Evolutionary conservation across 257 asterid genomes (phyloP), one percentile per base, ranked within the genome.

Genomic region (Fraxinus americana): DNA sequence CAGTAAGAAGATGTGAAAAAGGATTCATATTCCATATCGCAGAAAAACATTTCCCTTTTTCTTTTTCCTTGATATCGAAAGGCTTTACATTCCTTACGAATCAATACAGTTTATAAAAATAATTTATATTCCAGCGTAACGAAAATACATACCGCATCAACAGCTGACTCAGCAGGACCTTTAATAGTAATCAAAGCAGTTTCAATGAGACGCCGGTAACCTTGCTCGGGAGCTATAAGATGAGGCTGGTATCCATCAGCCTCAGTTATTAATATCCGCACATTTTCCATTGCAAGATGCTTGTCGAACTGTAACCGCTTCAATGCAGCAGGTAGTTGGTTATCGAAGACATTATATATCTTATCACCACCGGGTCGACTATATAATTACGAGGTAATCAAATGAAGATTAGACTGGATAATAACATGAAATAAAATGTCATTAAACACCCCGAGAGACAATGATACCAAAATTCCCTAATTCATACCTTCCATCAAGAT

Each of bases 341-440:
- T 90, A 79, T 91, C 95, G 27, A 91, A 91, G 38, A 91, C 92
- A 19, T 74, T 79, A 80, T 88, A 90, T 39, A 91, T 86, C 82
- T 89, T 90, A 86, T 91, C 97, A 78, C 97, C 97, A 77, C 97
- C 97, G 27, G 97, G 87, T 74, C 97, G 95, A 65, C 97, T 91
- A 83, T 82, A 77, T 34, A 76, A 80, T 77, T 74, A 82, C 11
- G 29, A 27, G 66, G 52, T 3, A 73, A 66, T 59, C 10, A 79
- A 73, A 38, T 77, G 32, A 78, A 34, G 73, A 23, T 36, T 70
- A 66, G 50, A 70, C 76, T n/a, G 38, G 7, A 76, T 36, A 67
- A 50, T 50, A 57, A 41, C 50, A 25, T 59, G 77, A 59, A 70
- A 48, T 63, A 43, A 57, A 27, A 69, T 65, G 35, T 54, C 17